Evolutionary conservation across 2,329 filamentous ascomycete genomes (phyloP).

Genomic region (Arthrobotrys conoides): DNA sequence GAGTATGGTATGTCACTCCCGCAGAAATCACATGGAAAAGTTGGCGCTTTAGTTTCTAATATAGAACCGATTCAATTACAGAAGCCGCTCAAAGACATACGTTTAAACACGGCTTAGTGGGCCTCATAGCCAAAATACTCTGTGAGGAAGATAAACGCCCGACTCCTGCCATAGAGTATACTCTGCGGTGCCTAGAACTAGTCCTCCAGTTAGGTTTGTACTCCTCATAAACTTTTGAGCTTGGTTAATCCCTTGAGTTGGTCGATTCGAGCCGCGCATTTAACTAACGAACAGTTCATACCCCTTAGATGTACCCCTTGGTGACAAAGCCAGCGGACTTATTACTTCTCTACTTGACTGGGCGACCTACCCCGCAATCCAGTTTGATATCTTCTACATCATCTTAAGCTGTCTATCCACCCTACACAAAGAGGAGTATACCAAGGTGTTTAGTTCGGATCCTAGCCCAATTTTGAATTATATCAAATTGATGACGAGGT

Average conservation of each 20-base stretch:
- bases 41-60: constrained; percentile 6
- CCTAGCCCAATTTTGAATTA: constrained; percentile 12
- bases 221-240: background rate
- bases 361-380: background rate
- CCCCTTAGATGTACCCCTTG: background rate
- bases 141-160: background rate
- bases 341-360: constrained; percentile 22
- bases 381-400: constrained; percentile 31
- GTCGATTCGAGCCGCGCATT: too few species aligned
- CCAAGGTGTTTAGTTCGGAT: constrained; percentile 5
- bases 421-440: constrained; percentile 20
- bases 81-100: constrained; percentile 48
- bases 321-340: constrained; percentile 4
- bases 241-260: background rate
- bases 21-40: constrained; percentile 1
- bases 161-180: constrained; percentile 21
- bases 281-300: background rate
- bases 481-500: constrained; percentile 23
- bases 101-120: constrained; percentile 15
- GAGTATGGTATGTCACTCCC: constrained; percentile 34
- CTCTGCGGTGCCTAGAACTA: constrained; percentile 40
- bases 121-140: constrained; percentile 6
- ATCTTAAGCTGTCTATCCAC: constrained; percentile 17
- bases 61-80: constrained; percentile 1
- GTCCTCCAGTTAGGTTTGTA: constrained; percentile 30